Base-by-base conservation (phyloP, 139 green algal genomes). In the Trebouxia sp. region DNA sequence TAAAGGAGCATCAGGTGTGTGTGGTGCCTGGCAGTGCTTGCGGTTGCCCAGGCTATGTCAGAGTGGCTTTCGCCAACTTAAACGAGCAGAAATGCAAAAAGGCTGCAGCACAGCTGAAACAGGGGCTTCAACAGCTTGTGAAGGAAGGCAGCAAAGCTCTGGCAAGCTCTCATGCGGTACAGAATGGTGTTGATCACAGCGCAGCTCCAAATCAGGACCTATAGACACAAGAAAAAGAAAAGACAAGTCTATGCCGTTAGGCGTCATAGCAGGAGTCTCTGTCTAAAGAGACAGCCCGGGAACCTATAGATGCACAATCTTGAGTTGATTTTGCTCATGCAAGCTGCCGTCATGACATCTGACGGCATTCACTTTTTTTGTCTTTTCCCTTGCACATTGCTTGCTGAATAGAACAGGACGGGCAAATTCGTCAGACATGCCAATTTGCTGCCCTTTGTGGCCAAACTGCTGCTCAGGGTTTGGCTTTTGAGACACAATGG, bases 11-110 rank as follows among this genome's bases (percentile, higher is more conserved):
- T 87, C 88, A 90, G 30, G 92, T 99, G n/a, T 96, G 92, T 80
- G 51, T 98, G 20, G 96, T 98, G 28, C 93, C 94, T 0, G 95
- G 96, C 17, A 92, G 84, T n/a, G 82, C 89, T 0, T 98, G 93
- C 78, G 96, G 95, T 26, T 65, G 50, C 22, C 91, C 92, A n/a
- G 94, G 95, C 83, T 88, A 93, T 81, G 79, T 96, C 5, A 86
- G 93, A 3, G 89, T 87, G 5, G 90, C 91, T 4, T 97, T 92
- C 87, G 93, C 89, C 38, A 98, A 98, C 84, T 69, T 97, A 41
- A 53, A 88, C 41, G 76, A 83, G 0, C 83, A 92, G 30, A 78
- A 72, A 22, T 98, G 91, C 81, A 39, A 51, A 37, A 80, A 89
- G 41, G 95, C 95, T n/a, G 90, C 91, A 3, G 84, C 28, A 0